A percentile compares a stretch with the other conserved stretches of the same genome.
phyloP scores from a whole-genome alignment of 345 rosid genomes.

The Eucalyptus polyanthemos region DNA sequence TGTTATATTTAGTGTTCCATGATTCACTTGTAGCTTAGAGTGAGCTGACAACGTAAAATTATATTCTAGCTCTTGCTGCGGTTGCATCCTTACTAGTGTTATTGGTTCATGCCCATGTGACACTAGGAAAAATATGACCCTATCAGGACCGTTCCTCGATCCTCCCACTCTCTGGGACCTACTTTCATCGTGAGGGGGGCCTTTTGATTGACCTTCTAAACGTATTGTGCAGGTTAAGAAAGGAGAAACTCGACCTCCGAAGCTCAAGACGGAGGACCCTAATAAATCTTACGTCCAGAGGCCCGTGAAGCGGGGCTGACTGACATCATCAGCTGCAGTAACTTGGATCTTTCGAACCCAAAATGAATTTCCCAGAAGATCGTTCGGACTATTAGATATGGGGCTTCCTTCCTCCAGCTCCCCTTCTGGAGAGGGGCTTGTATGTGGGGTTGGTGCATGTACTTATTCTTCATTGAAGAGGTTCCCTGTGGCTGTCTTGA shows the following conservation, averaged over 20 bases:
- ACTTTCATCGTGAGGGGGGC: neutral
- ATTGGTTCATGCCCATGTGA: neutral
- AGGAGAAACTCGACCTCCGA: constrained; percentile 89
- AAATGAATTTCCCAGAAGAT: neutral
- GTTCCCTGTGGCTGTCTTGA: neutral
- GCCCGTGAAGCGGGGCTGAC: constrained; percentile 78
- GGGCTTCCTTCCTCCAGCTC: neutral
- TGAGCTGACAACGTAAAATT: neutral
- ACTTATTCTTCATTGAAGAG: neutral
- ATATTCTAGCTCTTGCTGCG: neutral
- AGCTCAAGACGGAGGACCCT: constrained; percentile 97
- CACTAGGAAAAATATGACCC: neutral
- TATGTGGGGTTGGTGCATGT: neutral
- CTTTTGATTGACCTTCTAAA: neutral
- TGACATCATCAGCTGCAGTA: neutral
- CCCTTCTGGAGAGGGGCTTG: neutral
- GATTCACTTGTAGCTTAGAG: neutral
- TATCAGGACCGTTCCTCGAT: neutral
- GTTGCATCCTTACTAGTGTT: neutral
- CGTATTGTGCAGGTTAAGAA: constrained; percentile 57
- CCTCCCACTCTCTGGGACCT: neutral
- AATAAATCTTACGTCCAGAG: constrained; percentile 93
- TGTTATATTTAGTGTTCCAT: neutral
- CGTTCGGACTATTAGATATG: neutral
- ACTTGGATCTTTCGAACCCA: neutral